A percentile compares a stretch with the other conserved stretches of the same genome.
Conservation (phyloP, 1,284 basidiomycete species). For the Heliocybe sulcata region DNA sequence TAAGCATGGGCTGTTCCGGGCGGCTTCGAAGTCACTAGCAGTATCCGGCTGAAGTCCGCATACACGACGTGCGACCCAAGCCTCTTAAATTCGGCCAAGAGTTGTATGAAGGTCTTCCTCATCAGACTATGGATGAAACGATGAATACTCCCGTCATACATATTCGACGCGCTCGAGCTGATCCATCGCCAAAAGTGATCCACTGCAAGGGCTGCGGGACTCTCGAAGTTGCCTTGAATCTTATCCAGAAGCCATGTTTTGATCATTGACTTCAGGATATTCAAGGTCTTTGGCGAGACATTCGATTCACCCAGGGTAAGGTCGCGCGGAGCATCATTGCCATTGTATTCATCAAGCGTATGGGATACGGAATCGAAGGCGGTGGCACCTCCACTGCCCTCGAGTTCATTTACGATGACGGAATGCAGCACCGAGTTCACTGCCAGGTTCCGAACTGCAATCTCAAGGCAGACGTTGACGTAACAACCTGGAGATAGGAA, state of each 20-base stretch:
- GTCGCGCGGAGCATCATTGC: conserved; percentile 69
- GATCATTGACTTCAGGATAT: conserved; percentile 83
- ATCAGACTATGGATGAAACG: conserved; percentile 94
- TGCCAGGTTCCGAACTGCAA: conserved; percentile 88
- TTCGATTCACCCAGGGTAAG: conserved; percentile 88
- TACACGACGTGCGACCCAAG: conserved; percentile 92
- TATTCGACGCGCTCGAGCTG: conserved; percentile 74
- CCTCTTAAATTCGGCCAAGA: conserved; percentile 94
- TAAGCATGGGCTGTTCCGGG: conserved; percentile 95
- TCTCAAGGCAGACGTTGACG: conserved; percentile 88
- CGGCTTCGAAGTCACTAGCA: conserved; percentile 93
- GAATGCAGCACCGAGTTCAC: conserved; percentile 95
- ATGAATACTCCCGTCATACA: conserved; percentile 94
- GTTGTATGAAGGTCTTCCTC: conserved; percentile 96
- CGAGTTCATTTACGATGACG: conserved; percentile 92
- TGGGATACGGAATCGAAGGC: conserved; percentile 92
- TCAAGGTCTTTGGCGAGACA: conserved; percentile 87
- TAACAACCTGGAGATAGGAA: conserved; percentile 86
- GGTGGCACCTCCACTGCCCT: conserved; percentile 87
- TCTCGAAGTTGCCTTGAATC: conserved; percentile 54
- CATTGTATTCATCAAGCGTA: conserved; percentile 87
- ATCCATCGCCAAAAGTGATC: conserved; percentile 99
- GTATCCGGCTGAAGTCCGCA: conserved; percentile 89
- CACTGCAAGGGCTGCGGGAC: conserved; percentile 59
- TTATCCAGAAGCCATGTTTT: conserved; percentile 92